Evolutionary conservation across 2,329 filamentous ascomycete genomes (phyloP).

Genomic region (Pseudogymnoascus sp.): DNA sequence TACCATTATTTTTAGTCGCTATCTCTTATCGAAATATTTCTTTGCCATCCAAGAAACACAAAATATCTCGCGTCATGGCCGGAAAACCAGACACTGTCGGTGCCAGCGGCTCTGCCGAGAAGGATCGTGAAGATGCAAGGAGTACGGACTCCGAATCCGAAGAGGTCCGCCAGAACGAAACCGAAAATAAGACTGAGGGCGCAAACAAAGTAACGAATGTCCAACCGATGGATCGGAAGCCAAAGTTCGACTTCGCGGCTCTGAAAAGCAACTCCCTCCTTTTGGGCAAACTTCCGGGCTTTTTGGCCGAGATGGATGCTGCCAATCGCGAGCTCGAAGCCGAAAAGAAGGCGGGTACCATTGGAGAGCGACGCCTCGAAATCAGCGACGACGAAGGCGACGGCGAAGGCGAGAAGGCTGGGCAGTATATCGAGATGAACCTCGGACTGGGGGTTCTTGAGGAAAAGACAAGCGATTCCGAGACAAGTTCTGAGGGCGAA

Average conservation of each 20-base stretch:
- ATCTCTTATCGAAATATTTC: slow-evolving; percentile 8
- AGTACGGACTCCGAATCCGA: background rate
- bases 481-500: slow-evolving; percentile 8
- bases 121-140: background rate
- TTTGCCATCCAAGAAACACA: slow-evolving; percentile 2
- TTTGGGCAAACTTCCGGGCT: slow-evolving; percentile 11
- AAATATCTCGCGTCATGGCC: background rate
- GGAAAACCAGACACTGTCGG: background rate
- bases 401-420: background rate
- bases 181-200: background rate
- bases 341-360: slow-evolving; percentile 13
- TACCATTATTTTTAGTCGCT: slow-evolving; percentile 4
- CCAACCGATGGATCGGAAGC: slow-evolving; percentile 17
- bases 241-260: slow-evolving; percentile 11
- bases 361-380: slow-evolving; percentile 7
- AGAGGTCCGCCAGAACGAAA: background rate
- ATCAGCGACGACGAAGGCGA: slow-evolving; percentile 2
- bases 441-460: slow-evolving; percentile 18
- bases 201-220: slow-evolving; percentile 14
- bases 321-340: slow-evolving; percentile 16
- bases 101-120: background rate
- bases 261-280: slow-evolving; percentile 8
- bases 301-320: slow-evolving; percentile 17
- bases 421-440: slow-evolving; percentile 16
- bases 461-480: slow-evolving; percentile 12